Base-by-base conservation (phyloP, 257 asterid species). In the Solanum bulbocastanum region DNA sequence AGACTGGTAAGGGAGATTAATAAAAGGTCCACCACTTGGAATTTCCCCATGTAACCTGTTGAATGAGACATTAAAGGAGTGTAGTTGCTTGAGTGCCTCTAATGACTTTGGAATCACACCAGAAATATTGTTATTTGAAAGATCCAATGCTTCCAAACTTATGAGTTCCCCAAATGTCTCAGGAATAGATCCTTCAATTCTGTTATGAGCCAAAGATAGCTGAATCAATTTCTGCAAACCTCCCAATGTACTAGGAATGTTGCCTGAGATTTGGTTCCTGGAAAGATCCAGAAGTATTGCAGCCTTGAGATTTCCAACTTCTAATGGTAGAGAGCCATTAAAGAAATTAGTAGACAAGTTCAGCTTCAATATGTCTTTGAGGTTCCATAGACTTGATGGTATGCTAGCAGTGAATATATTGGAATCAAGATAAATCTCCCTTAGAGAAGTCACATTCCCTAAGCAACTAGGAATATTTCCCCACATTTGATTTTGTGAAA, bases 311-410 rank as follows among this genome's bases (percentile, higher is more conserved):
- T 91, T 91, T 49, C 88, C 88, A 23, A 89, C 83, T 86, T 87
- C 89, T 16, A 7, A 39, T 5, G 92, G 86, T 42, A 92, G 27
- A 23, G 39, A 69, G 11, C 93, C 92, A 85, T 30, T 76, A 11
- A 92, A 66, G 44, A 83, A 76, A 86, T 92, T 90, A 10, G 93
- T 89, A 78, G 89, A 92, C 44, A 92, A 40, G 85, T 90, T 74
- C 30, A 92, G 35, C 49, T 8, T n/a, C 87, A 89, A 33, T 1
- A 92, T 52, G 88, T 91, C 86, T 83, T 37, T 79, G 84, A 90
- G 89, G 72, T 83, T 85, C 42, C 90, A 81, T n/a, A 90, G 73
- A 52, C 49, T 85, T 10, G 86, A 35, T 4, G 95, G 86, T 73
- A 93, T 84, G 65, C 84, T 83, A 12, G 92, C 86, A 82, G 74